Percentiles rank a stretch among this genome's conserved stretches.
These are phyloP conservation scores for Craterostigma plantagineum DNA, from an alignment of 257 asterid species.

Conservation along the genomic window DNA sequence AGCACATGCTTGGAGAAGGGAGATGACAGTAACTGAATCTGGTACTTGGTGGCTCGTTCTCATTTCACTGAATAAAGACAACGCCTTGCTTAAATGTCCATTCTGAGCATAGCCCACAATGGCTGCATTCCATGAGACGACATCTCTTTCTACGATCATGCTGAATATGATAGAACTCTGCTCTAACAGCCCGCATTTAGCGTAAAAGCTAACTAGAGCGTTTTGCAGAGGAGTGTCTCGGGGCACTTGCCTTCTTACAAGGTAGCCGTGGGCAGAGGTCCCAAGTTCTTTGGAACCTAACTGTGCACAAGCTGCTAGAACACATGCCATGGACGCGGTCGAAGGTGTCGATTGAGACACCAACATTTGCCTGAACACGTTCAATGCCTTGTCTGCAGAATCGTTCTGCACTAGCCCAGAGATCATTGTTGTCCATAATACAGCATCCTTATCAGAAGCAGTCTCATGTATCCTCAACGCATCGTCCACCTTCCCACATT, in stretches of 20 bases:
- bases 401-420: conserved; percentile 74
- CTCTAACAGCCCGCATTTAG: conserved; percentile 48
- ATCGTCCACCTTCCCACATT: conserved; percentile 30
- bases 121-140: conserved; percentile 80
- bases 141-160: conserved; percentile 41
- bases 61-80: conserved; percentile 50
- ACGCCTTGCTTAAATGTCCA: conserved; percentile 31
- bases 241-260: conserved; percentile 31
- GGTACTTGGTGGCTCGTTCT: conserved; percentile 30
- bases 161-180: conserved; percentile 38
- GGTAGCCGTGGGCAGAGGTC: conserved; percentile 45
- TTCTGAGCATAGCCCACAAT: conserved; percentile 53
- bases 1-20: conserved; percentile 76
- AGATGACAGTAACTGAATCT: conserved; percentile 51
- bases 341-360: conserved; percentile 28
- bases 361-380: conserved; percentile 38
- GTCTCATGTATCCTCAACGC: conserved; percentile 31
- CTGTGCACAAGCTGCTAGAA: conserved; percentile 71
- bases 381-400: conserved; percentile 38
- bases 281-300: conserved; percentile 40
- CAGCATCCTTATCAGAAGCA: conserved; percentile 37
- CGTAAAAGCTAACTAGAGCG: conserved; percentile 64
- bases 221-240: conserved; percentile 37
- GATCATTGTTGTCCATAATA: conserved; percentile 61
- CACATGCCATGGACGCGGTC: conserved; percentile 48